phyloP scores from a whole-genome alignment of 495 filamentous ascomycete species.

The Penicillium parvum region DNA sequence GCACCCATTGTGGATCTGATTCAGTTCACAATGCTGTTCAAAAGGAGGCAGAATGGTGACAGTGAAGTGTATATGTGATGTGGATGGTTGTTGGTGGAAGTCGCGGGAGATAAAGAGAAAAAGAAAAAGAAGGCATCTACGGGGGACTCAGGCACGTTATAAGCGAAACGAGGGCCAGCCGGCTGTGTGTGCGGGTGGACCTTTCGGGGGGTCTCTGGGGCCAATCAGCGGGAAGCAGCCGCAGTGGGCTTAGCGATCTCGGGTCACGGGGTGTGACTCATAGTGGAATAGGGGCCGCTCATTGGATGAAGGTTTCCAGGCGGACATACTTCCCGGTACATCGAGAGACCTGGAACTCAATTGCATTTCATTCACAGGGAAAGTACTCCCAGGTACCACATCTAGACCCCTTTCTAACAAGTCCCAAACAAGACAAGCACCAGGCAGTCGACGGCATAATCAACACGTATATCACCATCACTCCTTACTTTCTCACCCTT shows the following conservation, averaged over 20 bases:
- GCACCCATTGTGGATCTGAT: slow-evolving; percentile 45
- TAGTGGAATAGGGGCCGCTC: slow-evolving; percentile 1
- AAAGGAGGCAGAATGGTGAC: slow-evolving; percentile 30
- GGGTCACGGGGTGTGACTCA: slow-evolving; percentile 45
- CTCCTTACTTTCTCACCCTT: no score
- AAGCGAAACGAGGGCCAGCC: slow-evolving; percentile 13
- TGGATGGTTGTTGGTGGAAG: slow-evolving; percentile 9
- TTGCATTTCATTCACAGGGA: not conserved
- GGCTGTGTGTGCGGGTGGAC: slow-evolving; percentile 22
- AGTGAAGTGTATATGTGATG: not conserved
- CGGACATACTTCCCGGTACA: not conserved
- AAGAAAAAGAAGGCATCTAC: slow-evolving; percentile 34
- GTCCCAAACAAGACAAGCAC: not conserved
- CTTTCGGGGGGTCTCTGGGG: not conserved
- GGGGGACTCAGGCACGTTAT: slow-evolving; percentile 41
- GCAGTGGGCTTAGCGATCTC: slow-evolving; percentile 14
- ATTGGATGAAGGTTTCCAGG: slow-evolving; percentile 23
- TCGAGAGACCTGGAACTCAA: not conserved
- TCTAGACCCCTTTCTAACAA: slow-evolving; percentile 5
- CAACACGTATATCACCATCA: no score
- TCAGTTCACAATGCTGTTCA: slow-evolving; percentile 23
- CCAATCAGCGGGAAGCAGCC: slow-evolving; percentile 21
- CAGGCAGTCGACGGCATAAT: no score
- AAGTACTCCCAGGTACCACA: slow-evolving; percentile 6
- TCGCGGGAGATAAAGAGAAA: slow-evolving; percentile 11